Evolutionary conservation across 768 basidiomycete species (phyloP), one percentile per base, ranked within the genome.

Genomic region (Hypholoma sublateritium): DNA sequence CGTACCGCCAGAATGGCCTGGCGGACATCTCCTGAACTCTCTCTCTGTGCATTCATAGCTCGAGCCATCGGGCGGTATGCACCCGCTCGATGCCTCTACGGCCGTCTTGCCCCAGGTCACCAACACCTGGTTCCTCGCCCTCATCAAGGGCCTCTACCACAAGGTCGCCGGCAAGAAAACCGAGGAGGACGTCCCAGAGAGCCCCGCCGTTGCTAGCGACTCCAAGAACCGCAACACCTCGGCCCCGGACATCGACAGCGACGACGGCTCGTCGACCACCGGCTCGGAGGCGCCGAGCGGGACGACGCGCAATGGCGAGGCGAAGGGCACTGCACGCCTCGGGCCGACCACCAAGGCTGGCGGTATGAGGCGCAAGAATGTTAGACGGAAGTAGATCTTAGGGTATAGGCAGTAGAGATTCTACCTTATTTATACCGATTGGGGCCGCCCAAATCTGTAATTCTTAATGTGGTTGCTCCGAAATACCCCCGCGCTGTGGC

Each of bases 91-190:
- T 69, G 74, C 80, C 36, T 80, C 77, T 22, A 81, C 85, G 3
- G 88, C 84, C 16, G 71, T 70, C 2, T 72, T 72, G 4, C 87
- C 92, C n/a, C 75, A 80, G 6, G 60, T 91, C 25, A 69, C 68
- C 32, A 76, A 79, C 50, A 93, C 91, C 3, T 95, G 92, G 92
- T 86, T 88, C 64, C 63, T 86, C 57, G 65, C 75, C 13, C 69
- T 89, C 22, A 59, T 81, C 57, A 70, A 63, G 55, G 72, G 65
- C 5, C 62, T 77, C 24, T 61, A 68, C 54, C 25, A 53, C 42
- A 74, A 71, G 53, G 56, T 68, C 34, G 58, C 67, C 6, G 64
- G 67, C 17, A 70, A 67, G 43, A 63, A 62, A n/a, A 43, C 60
- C 3, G 50, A 50, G 28, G 44, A 60, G 44, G 56, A 59, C 3